These are phyloP conservation scores for Pseudocercospora ulei DNA, from an alignment of 2,329 filamentous ascomycete species.

Conservation along the genomic window DNA sequence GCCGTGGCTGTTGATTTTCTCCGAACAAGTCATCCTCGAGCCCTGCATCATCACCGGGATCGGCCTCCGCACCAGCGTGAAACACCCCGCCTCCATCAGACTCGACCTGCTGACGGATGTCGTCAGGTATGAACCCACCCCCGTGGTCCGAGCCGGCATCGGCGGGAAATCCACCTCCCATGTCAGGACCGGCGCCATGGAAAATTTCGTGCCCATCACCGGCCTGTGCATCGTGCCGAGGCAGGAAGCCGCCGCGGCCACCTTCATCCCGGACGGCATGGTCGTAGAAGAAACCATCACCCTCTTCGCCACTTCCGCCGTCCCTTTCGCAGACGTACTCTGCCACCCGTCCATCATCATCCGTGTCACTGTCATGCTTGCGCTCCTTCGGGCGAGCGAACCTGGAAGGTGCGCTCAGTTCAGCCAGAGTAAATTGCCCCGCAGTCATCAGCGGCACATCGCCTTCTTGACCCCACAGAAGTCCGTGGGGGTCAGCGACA, in stretches of 20 bases:
- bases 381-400: constrained; percentile 1
- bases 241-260: constrained; percentile 22
- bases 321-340: background rate
- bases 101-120: constrained; percentile 27
- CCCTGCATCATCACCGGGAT: constrained; percentile 14
- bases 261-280: constrained; percentile 22
- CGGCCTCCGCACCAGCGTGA: constrained; percentile 13
- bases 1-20: background rate
- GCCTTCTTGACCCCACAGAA: constrained; percentile 13
- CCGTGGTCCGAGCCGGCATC: constrained; percentile 27
- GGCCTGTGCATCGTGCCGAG: constrained; percentile 26
- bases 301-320: constrained; percentile 9
- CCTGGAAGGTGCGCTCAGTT: constrained; percentile 13
- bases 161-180: background rate
- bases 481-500: constrained; percentile 15
- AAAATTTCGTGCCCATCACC: constrained; percentile 29
- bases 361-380: constrained; percentile 11
- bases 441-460: constrained; percentile 22
- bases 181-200: no score
- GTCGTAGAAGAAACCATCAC: constrained; percentile 7
- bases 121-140: constrained; percentile 20
- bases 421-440: constrained; percentile 21
- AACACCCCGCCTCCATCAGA: constrained; percentile 24
- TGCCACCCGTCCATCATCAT: constrained; percentile 1
- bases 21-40: constrained; percentile 12